A percentile compares a stretch with the other conserved stretches of the same genome.
These are phyloP conservation scores for Diaporthe sp. DNA, from an alignment of 2,329 filamentous ascomycete species.

Conservation along the genomic window DNA sequence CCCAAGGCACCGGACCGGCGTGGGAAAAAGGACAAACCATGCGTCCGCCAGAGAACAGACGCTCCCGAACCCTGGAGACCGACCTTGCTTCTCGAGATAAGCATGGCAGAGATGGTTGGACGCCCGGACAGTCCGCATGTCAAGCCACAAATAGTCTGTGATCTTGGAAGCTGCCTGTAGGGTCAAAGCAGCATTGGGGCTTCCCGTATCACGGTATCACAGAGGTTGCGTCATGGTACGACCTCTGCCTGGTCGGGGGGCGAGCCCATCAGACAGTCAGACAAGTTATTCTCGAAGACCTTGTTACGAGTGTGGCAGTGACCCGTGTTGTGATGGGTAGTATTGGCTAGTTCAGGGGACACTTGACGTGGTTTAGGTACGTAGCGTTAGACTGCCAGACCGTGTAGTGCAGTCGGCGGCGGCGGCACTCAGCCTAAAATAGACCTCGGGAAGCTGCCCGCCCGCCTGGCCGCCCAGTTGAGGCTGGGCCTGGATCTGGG, in stretches of 20 bases:
- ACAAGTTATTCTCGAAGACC: not conserved
- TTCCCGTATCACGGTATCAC: not conserved
- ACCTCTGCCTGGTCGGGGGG: not conserved
- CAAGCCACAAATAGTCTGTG: not conserved
- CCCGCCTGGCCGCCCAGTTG: conserved; percentile 3
- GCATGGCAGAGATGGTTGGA: conserved; percentile 1
- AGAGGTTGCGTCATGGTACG: not conserved
- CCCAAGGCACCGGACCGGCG: conserved; percentile 12
- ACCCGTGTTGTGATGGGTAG: conserved; percentile 1
- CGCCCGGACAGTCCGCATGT: not conserved
- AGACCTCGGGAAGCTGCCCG: conserved; percentile 26
- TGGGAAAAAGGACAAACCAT: not conserved
- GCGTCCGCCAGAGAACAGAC: not conserved
- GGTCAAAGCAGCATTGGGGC: not conserved
- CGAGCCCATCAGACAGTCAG: not conserved
- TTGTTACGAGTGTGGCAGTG: conserved; percentile 19
- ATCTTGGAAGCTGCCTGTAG: not conserved
- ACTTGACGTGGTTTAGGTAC: not conserved
- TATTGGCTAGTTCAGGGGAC: conserved; percentile 16
- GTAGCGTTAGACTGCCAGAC: not conserved
- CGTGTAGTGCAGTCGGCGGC: not conserved
- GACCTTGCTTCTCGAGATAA: conserved; percentile 22
- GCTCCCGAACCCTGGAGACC: not conserved
- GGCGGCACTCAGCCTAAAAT: conserved; percentile 7
- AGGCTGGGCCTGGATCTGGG: conserved; percentile 27